Evolutionary conservation across 2,329 filamentous ascomycete genomes (phyloP).

Genomic region (Aspergillus awamori): DNA sequence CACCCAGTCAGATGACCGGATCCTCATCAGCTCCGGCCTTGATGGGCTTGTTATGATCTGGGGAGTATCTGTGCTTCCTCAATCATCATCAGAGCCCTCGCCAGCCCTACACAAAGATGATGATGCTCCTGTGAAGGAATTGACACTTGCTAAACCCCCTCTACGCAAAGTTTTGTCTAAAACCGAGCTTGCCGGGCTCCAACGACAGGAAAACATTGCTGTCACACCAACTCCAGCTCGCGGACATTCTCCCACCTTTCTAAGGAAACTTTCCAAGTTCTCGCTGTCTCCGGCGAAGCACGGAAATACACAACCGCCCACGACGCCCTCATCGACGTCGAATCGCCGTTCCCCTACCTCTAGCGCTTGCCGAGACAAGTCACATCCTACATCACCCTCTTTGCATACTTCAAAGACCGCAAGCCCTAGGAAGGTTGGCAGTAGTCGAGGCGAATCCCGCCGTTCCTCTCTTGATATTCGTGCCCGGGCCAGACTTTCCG

Average conservation of each 20-base stretch:
- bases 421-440: constrained; percentile 32
- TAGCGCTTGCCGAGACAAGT: constrained; percentile 29
- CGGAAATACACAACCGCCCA: constrained; percentile 30
- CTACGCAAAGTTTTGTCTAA: constrained; percentile 84
- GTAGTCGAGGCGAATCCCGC: constrained; percentile 37
- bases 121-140: constrained; percentile 49
- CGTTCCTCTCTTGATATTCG: constrained; percentile 56
- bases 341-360: constrained; percentile 37
- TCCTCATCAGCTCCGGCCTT: constrained; percentile 72
- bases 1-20: constrained; percentile 50
- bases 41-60: constrained; percentile 86
- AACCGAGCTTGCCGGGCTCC: constrained; percentile 81
- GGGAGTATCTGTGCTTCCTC: constrained; percentile 47
- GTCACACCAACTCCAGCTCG: constrained; percentile 48
- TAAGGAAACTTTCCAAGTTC: constrained; percentile 59
- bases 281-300: constrained; percentile 47
- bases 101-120: constrained; percentile 37
- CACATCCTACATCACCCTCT: constrained; percentile 41
- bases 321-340: constrained; percentile 35
- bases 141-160: constrained; percentile 66
- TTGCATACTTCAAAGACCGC: constrained; percentile 42
- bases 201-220: constrained; percentile 52
- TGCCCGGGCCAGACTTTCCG: constrained; percentile 46
- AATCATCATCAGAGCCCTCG: constrained; percentile 33
- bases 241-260: constrained; percentile 52